Evolutionary conservation across 352 stramenopile genomes (phyloP), one percentile per base, ranked within the genome.

Genomic region (Phytophthora colocasiae): DNA sequence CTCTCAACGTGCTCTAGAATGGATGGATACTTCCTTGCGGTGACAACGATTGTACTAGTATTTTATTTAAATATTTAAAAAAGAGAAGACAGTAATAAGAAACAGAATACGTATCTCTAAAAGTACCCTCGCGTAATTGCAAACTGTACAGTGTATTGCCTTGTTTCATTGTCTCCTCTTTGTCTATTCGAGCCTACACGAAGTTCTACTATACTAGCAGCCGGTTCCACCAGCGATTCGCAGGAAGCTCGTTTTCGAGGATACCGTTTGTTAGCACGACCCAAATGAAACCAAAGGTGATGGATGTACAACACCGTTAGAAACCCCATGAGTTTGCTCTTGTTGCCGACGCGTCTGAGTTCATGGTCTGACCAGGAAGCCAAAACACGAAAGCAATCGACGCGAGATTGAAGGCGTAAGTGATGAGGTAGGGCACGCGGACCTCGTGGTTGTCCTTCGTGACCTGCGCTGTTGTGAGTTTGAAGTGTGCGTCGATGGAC

Each of bases 221-320:
- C 78, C 75, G 9, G 38, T 82, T 26, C 77, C 80, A 7, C 80
- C 80, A 17, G 77, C 74, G 41, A 88, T 86, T 11, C 72, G 66
- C 11, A 88, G 67, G 48, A 75, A 88, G 22, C 59, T 75, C 14
- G 83, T 92, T 2, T 59, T 72, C 9, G 75, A 64, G 44, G 63
- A 88, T 2, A 90, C 83, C 51, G 54, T 90, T 90, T 29, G 78
- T 89, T 70, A 83, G 71, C 24, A 88, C 43, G 3, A 75, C 73
- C 78, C 79, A 90, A 4, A 58, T 6, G 38, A 90, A 66, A 5
- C 72, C 54, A 34, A 88, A 87, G 6, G 55, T 27, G 6, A 87
- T 63, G 45, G 6, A 87, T 63, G 45, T 83, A 75, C 19, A 34
- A 40, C 34, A 77, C 47, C 2, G 76, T 83, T 7, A 81, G 29